Percentiles rank a stretch among this genome's conserved stretches.
These are phyloP conservation scores for Starmerella scarabaei DNA, from an alignment of 805 yeast genomes.

Conservation along the genomic window DNA sequence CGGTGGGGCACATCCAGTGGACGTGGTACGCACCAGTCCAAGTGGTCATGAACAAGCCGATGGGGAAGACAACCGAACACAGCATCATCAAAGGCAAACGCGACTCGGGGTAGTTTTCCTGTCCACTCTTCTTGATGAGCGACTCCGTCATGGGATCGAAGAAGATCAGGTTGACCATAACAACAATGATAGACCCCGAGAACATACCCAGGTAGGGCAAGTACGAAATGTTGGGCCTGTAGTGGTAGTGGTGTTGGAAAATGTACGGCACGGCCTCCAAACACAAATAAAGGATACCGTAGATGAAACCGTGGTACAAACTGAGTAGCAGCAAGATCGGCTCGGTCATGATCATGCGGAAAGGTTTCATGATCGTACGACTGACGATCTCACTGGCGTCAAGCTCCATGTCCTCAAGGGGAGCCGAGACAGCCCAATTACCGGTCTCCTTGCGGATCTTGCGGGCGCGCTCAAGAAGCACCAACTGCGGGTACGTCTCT, in stretches of 20 bases:
- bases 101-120: slow-evolving; percentile 61
- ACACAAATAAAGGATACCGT: slow-evolving; percentile 64
- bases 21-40: slow-evolving; percentile 74
- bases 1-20: slow-evolving; percentile 52
- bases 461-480: slow-evolving; percentile 53
- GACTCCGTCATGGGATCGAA: slow-evolving; percentile 42
- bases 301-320: slow-evolving; percentile 62
- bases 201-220: slow-evolving; percentile 70
- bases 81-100: slow-evolving; percentile 64
- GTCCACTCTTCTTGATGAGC: slow-evolving; percentile 40
- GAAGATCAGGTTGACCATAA: slow-evolving; percentile 41
- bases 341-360: slow-evolving; percentile 52
- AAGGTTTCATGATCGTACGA: slow-evolving; percentile 55
- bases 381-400: slow-evolving; percentile 45
- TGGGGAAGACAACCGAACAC: slow-evolving; percentile 58
- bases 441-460: slow-evolving; percentile 65
- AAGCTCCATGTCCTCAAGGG: slow-evolving; percentile 58
- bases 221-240: slow-evolving; percentile 48
- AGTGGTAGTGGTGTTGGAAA: slow-evolving; percentile 49
- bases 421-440: slow-evolving; percentile 75
- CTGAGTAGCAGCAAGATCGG: slow-evolving; percentile 61
- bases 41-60: slow-evolving; percentile 73
- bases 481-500: slow-evolving; percentile 32
- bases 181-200: slow-evolving; percentile 46
- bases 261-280: slow-evolving; percentile 67